Conservation (phyloP, 805 yeast genomes). For the Yamadazyma kitorensis region DNA sequence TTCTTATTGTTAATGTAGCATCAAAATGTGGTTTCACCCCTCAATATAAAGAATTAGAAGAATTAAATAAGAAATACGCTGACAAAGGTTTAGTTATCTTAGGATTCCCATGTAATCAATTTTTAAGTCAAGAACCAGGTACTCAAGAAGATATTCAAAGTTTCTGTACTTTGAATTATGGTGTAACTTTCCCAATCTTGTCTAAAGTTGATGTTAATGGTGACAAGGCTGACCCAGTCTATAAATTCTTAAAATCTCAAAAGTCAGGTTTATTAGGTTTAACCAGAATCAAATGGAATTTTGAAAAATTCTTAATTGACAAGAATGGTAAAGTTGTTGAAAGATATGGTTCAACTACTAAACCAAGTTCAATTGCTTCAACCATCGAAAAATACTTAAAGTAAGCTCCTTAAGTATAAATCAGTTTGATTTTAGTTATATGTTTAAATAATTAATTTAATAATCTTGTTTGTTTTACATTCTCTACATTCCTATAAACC, state of each 20-base stretch:
- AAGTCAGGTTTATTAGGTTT: conserved; percentile 48
- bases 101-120: conserved; percentile 47
- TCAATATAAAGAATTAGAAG: conserved; percentile 41
- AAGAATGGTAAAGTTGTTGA: conserved; percentile 41
- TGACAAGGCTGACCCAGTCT: conserved; percentile 72
- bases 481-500: too few species aligned
- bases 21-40: conserved; percentile 44
- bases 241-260: conserved; percentile 64
- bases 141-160: conserved; percentile 56
- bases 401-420: too few species aligned
- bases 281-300: conserved; percentile 44
- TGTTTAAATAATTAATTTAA: too few species aligned
- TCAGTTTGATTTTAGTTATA: too few species aligned
- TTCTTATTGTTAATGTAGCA: conserved; percentile 45
- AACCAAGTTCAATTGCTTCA: conserved; percentile 31
- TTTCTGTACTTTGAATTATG: conserved; percentile 78
- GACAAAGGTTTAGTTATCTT: conserved; percentile 34
- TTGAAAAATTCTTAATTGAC: conserved; percentile 42
- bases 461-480: too few species aligned
- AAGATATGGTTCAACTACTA: conserved; percentile 66
- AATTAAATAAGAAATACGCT: conserved; percentile 38
- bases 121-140: conserved; percentile 43
- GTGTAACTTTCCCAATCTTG: conserved; percentile 88
- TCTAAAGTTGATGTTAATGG: conserved; percentile 91
- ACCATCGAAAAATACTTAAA: conserved; percentile 59